Evolutionary conservation across 257 asterid species (phyloP).

Genomic region (Knoxia roxburghii): DNA sequence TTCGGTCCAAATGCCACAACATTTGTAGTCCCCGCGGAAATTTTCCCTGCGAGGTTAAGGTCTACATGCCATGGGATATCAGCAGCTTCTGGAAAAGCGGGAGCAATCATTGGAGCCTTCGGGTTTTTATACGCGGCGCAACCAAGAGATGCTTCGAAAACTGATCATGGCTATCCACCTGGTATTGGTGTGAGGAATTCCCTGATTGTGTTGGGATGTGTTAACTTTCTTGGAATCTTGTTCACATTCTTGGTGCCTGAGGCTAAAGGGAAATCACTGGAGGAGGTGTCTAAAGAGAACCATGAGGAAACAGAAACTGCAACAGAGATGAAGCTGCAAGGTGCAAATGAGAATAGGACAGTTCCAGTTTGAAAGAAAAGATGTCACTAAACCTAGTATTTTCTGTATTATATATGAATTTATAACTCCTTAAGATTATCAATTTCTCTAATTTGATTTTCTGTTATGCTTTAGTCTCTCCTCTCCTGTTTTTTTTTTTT

Average conservation of each 20-base stretch:
- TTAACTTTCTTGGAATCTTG: slow-evolving; percentile 26
- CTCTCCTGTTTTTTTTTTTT: too few species aligned
- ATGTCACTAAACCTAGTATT: background rate
- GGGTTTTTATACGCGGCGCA: slow-evolving; percentile 43
- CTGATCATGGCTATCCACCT: slow-evolving; percentile 34
- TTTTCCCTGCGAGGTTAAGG: slow-evolving; percentile 41
- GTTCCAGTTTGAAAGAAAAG: slow-evolving; percentile 13
- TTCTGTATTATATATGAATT: background rate
- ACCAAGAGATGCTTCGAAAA: slow-evolving; percentile 13
- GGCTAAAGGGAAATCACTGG: slow-evolving; percentile 41
- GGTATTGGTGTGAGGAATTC: slow-evolving; percentile 41
- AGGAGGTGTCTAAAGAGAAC: slow-evolving; percentile 33
- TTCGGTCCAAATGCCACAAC: slow-evolving; percentile 50
- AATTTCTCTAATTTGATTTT: background rate
- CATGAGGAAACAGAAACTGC: slow-evolving; percentile 15
- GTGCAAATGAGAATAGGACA: slow-evolving; percentile 14
- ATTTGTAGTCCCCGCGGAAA: slow-evolving; percentile 41
- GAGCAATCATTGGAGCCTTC: slow-evolving; percentile 41
- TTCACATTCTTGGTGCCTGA: slow-evolving; percentile 43
- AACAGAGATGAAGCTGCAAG: slow-evolving; percentile 12
- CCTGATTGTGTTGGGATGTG: slow-evolving; percentile 26
- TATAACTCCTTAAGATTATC: background rate
- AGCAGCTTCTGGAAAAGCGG: slow-evolving; percentile 44
- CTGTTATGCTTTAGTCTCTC: too few species aligned
- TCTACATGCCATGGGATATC: slow-evolving; percentile 49